These are phyloP conservation scores for Kurtzmaniella quercitrusa DNA, from an alignment of 1,139 yeast genomes.

Conservation along the genomic window DNA sequence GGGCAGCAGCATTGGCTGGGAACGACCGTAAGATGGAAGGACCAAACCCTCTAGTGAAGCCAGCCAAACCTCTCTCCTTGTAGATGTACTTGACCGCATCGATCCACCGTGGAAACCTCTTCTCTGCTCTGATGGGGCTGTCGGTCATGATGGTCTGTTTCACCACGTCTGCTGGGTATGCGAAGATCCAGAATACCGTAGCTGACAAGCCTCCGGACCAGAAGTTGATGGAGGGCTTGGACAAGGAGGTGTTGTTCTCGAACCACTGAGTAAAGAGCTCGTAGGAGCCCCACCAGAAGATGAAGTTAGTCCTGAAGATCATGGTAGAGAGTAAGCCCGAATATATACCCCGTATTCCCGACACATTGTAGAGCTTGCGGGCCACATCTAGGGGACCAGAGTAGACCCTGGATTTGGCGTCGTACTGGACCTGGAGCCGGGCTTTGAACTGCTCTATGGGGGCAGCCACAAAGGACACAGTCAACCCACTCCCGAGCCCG, in stretches of 20 bases:
- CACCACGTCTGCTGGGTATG: slow-evolving; percentile 86
- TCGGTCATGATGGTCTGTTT: slow-evolving; percentile 87
- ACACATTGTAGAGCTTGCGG: slow-evolving; percentile 44
- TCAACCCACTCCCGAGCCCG: slow-evolving; percentile 81
- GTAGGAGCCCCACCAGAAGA: slow-evolving; percentile 94
- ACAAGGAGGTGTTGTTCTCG: slow-evolving; percentile 56
- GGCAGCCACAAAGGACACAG: slow-evolving; percentile 90
- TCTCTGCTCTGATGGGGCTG: slow-evolving; percentile 54
- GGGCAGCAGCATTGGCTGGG: slow-evolving; percentile 92
- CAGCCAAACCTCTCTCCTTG: slow-evolving; percentile 48
- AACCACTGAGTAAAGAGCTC: slow-evolving; percentile 72
- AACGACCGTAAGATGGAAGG: slow-evolving; percentile 73
- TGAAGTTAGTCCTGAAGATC: slow-evolving; percentile 81
- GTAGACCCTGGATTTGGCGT: slow-evolving; percentile 63
- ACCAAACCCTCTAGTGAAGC: slow-evolving; percentile 73
- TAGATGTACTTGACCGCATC: slow-evolving; percentile 71
- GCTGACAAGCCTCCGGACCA: slow-evolving; percentile 92
- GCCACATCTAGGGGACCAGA: slow-evolving; percentile 79
- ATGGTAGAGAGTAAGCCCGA: slow-evolving; percentile 82
- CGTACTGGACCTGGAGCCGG: slow-evolving; percentile 84
- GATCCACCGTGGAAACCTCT: slow-evolving; percentile 67
- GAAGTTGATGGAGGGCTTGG: slow-evolving; percentile 69
- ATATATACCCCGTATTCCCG: slow-evolving; percentile 70
- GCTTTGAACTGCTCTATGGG: slow-evolving; percentile 91
- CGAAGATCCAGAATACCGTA: slow-evolving; percentile 83